Conservation (phyloP, 2,329 filamentous ascomycete genomes). For the Cercospora brassicicola region DNA sequence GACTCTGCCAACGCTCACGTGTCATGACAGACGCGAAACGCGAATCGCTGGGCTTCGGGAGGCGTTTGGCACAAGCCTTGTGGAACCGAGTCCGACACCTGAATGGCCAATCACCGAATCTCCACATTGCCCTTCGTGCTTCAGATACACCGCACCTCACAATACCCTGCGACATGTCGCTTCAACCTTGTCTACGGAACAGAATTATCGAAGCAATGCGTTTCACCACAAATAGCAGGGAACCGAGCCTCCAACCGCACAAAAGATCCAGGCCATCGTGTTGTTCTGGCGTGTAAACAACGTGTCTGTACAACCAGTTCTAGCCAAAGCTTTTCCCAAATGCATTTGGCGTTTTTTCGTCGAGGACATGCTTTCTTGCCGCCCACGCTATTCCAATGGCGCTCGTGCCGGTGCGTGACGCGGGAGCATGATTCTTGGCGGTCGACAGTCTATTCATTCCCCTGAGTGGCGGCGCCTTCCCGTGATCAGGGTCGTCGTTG, state of each 20-base stretch:
- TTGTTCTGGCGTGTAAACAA: not conserved
- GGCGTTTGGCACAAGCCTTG: not conserved
- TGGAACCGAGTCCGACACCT: not conserved
- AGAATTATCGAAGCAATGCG: not conserved
- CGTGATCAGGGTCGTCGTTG: not conserved
- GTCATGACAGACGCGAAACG: not conserved
- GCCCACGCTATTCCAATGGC: not conserved
- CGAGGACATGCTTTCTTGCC: not conserved
- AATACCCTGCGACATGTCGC: not conserved
- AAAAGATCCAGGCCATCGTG: not conserved
- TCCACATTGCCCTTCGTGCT: not conserved
- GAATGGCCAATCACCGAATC: not conserved
- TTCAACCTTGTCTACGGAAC: not conserved
- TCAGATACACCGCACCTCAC: not conserved
- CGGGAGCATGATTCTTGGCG: not conserved
- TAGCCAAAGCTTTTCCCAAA: not conserved
- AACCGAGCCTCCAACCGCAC: not conserved
- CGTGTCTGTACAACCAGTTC: not conserved
- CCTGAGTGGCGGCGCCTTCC: not conserved
- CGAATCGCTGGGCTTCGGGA: not conserved
- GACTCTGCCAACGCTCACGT: not conserved
- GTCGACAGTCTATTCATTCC: not conserved
- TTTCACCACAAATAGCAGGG: not conserved
- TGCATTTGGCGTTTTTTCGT: not conserved
- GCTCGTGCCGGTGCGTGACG: not conserved